Evolutionary conservation across 2,329 filamentous ascomycete genomes (phyloP), one percentile per base, ranked within the genome.

Genomic region (Colletotrichum sp.): DNA sequence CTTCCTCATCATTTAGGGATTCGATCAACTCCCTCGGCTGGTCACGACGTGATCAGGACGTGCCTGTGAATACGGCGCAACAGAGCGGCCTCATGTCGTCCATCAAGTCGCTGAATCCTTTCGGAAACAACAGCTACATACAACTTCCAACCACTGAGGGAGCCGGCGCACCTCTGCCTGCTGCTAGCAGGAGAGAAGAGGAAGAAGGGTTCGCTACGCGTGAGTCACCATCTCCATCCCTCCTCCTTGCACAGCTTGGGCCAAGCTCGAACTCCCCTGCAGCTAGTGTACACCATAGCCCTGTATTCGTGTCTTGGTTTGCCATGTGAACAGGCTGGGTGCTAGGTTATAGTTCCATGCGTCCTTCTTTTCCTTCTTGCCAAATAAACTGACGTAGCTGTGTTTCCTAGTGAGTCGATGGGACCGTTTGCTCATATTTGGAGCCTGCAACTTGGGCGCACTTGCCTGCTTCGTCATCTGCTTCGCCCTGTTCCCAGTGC

Each of bases 1-100:
- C 96, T 77, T 96, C 96, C 79, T 89, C 93, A 79, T 95, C 95
- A 63, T 99, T 99, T 85, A 93, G 96, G 83, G 95, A 98, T 86
- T 98, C 95, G 26, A 96, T 99, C 90, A 98, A 95, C 89, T 97
- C 95, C 75, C 87, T 99, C 81, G 97, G 97, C 77, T 99, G 97
- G 97, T 95, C 95, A 82, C 94, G 96, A 80, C 92, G 96, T 82
- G 94, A 96, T 74, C 85, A 92, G 78, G 94, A 98, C 82, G 88
- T 94, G 71, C 93, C 95, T 78, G 93, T 94, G 81, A 94, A 92
- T 85, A 97, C 94, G 64, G 88, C 88, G 78, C 91, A 93, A 80
- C 91, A 92, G 82, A 93, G 92, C 77, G 94, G 95, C 32, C 88
- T 99, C 71, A 85, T 98, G 77, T 94, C 95, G 71, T 95, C 93